Evolutionary conservation across 2,329 filamentous ascomycete genomes (phyloP).

Genomic region (Teratosphaeriaceae sp.): DNA sequence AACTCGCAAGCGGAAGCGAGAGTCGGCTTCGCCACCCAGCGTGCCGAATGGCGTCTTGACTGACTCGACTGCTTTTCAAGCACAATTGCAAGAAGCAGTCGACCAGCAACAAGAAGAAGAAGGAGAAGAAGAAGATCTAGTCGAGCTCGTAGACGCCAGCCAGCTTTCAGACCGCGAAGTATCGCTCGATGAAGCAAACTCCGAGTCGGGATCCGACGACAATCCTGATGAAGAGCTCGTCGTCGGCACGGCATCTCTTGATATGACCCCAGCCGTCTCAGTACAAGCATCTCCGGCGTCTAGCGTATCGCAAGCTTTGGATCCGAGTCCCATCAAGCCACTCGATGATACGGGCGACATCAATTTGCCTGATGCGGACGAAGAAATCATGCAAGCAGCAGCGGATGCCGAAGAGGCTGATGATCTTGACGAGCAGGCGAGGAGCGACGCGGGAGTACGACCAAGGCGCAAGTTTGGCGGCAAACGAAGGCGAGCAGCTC

Average conservation of each 20-base stretch:
- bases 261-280: slow-evolving; percentile 16
- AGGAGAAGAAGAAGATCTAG: slow-evolving; percentile 8
- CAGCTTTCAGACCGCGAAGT: slow-evolving; percentile 10
- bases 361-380: slow-evolving; percentile 5
- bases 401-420: slow-evolving; percentile 20
- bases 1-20: slow-evolving; percentile 23
- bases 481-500: slow-evolving; percentile 41
- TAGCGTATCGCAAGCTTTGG: slow-evolving; percentile 18
- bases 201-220: slow-evolving; percentile 6
- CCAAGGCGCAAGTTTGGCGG: slow-evolving; percentile 14
- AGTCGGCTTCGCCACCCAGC: slow-evolving; percentile 14
- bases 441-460: slow-evolving; percentile 14
- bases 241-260: slow-evolving; percentile 9
- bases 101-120: slow-evolving; percentile 3
- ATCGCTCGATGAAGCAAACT: slow-evolving; percentile 20
- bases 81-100: slow-evolving; percentile 3
- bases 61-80: slow-evolving; percentile 3
- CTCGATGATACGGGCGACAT: slow-evolving; percentile 11
- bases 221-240: slow-evolving; percentile 11
- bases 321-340: slow-evolving; percentile 3
- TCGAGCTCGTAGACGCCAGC: slow-evolving; percentile 5
- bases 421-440: slow-evolving; percentile 19
- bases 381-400: slow-evolving; percentile 4
- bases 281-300: slow-evolving; percentile 15
- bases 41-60: slow-evolving; percentile 6